phyloP scores from a whole-genome alignment of 345 rosid genomes.

The Clausena lansium region DNA sequence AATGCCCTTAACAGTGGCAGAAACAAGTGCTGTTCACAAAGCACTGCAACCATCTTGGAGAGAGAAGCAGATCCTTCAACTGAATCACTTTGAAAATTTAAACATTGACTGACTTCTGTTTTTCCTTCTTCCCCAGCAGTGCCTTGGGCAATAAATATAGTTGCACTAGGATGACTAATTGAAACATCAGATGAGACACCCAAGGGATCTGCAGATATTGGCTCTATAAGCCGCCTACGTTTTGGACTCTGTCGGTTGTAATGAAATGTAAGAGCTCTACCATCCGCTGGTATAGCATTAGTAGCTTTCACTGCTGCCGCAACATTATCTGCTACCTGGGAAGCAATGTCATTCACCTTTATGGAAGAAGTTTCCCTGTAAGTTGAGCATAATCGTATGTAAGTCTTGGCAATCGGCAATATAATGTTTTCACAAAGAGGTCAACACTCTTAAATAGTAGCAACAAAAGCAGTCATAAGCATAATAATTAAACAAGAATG shows the following conservation, averaged over 20 bases:
- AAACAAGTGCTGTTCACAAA: slow-evolving; percentile 89
- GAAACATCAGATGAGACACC: slow-evolving; percentile 37
- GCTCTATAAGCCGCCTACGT: slow-evolving; percentile 82
- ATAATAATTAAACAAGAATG: background rate
- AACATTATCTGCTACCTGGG: slow-evolving; percentile 80
- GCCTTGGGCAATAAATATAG: slow-evolving; percentile 30
- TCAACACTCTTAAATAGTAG: background rate
- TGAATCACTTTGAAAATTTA: slow-evolving; percentile 42
- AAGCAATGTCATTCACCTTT: slow-evolving; percentile 89
- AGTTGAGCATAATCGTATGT: slow-evolving; percentile 32
- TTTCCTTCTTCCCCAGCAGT: slow-evolving; percentile 47
- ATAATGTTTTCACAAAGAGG: background rate
- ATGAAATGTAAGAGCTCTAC: slow-evolving; percentile 62
- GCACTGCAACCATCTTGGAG: slow-evolving; percentile 91
- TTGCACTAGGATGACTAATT: slow-evolving; percentile 28
- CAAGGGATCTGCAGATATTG: slow-evolving; percentile 37
- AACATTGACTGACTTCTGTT: slow-evolving; percentile 36
- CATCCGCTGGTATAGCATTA: slow-evolving; percentile 57
- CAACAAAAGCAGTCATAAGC: background rate
- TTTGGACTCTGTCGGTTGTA: slow-evolving; percentile 83
- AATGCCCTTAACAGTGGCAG: slow-evolving; percentile 93
- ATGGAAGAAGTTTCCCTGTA: slow-evolving; percentile 94
- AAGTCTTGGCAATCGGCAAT: background rate
- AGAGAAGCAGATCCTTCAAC: slow-evolving; percentile 67
- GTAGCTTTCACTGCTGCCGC: slow-evolving; percentile 80